These are phyloP conservation scores for Candida koratica DNA, from an alignment of 805 yeast species.

Conservation along the genomic window DNA sequence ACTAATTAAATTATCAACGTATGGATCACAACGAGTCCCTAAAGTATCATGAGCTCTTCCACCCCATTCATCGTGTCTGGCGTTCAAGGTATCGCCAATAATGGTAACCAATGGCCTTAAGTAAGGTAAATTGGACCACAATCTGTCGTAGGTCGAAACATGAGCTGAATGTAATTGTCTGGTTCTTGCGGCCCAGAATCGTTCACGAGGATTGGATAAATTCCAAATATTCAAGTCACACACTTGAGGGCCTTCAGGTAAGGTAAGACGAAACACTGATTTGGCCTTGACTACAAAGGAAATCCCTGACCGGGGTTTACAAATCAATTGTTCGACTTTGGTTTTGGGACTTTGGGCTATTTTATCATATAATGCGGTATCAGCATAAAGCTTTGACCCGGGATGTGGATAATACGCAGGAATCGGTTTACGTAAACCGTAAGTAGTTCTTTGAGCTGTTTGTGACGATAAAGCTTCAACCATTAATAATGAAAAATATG, in stretches of 20 bases:
- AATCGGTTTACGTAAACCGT: constrained; percentile 40
- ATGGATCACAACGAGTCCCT: constrained; percentile 70
- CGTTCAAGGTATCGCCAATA: constrained; percentile 53
- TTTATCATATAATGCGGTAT: constrained; percentile 43
- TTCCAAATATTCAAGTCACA: constrained; percentile 68
- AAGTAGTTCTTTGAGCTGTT: constrained; percentile 29
- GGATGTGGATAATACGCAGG: constrained; percentile 58
- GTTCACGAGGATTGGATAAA: constrained; percentile 55
- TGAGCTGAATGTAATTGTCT: constrained; percentile 63
- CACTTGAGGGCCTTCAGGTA: constrained; percentile 70
- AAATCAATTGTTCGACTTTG: constrained; percentile 37
- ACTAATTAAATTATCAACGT: constrained; percentile 58
- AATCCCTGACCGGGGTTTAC: constrained; percentile 55
- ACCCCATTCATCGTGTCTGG: constrained; percentile 61
- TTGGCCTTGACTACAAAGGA: constrained; percentile 65
- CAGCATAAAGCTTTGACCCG: constrained; percentile 50
- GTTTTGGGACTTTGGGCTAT: constrained; percentile 45
- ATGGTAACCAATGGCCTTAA: constrained; percentile 62
- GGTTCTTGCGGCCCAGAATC: constrained; percentile 68
- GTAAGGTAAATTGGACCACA: constrained; percentile 66
- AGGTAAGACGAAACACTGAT: constrained; percentile 53
- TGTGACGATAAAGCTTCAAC: constrained; percentile 26
- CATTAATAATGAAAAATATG: too few relatives aligned
- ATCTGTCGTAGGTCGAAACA: constrained; percentile 55
- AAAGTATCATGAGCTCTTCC: constrained; percentile 62